Percentiles rank a stretch among this genome's conserved stretches.
These are phyloP conservation scores for Rhizoclosmatium globosum DNA, from an alignment of 192 early-diverging fungal species.

Conservation along the genomic window DNA sequence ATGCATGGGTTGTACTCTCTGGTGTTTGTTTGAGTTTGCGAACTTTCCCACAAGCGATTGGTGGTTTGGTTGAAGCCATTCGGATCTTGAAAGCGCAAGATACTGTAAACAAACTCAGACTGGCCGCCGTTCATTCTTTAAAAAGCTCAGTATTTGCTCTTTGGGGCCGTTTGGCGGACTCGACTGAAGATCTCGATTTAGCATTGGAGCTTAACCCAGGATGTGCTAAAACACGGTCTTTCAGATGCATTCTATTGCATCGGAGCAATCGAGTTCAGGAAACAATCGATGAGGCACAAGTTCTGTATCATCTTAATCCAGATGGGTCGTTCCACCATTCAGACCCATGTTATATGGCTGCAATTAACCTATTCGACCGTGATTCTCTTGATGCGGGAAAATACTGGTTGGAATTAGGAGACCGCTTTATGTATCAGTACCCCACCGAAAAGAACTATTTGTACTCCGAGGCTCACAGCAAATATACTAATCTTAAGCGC, in stretches of 20 bases:
- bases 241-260: not conserved
- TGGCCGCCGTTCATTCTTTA: not conserved
- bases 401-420: constrained; percentile 1
- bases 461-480: not conserved
- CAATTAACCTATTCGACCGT: not conserved
- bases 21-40: not conserved
- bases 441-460: not conserved
- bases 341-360: not conserved
- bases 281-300: not conserved
- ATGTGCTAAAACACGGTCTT: not conserved
- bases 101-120: not conserved
- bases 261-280: not conserved
- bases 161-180: not conserved
- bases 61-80: not conserved
- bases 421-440: not conserved
- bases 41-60: not conserved
- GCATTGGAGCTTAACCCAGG: not conserved
- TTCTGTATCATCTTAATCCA: not conserved
- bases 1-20: not conserved
- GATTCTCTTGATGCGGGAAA: not conserved
- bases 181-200: not conserved
- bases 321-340: not conserved
- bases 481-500: not conserved
- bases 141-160: not conserved
- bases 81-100: not conserved